phyloP scores from a whole-genome alignment of 2,329 filamentous ascomycete species.

The Aspergillus cejpii region DNA sequence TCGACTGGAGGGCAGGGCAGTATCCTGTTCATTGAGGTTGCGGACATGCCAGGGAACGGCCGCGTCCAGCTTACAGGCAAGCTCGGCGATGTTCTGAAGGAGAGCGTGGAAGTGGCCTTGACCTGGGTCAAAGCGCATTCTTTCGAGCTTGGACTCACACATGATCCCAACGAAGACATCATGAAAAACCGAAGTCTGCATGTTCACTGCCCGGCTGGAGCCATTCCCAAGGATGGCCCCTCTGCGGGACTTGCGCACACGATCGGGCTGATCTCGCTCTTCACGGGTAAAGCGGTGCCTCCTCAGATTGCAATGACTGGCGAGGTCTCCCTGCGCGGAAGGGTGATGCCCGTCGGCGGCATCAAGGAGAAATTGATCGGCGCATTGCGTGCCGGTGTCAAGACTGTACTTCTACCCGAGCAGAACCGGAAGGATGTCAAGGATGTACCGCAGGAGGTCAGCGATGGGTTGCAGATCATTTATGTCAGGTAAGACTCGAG shows the following conservation, averaged over 20 bases:
- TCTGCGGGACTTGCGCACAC: constrained; percentile 87
- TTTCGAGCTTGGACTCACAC: constrained; percentile 77
- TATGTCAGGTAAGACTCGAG: constrained; percentile 65
- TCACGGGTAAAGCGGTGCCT: constrained; percentile 76
- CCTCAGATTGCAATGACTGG: constrained; percentile 93
- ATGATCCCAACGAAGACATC: constrained; percentile 77
- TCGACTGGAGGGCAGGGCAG: constrained; percentile 86
- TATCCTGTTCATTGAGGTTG: constrained; percentile 96
- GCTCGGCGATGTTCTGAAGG: constrained; percentile 92
- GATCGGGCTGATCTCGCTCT: constrained; percentile 83
- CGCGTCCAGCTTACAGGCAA: constrained; percentile 93
- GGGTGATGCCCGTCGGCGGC: constrained; percentile 88
- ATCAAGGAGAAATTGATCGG: constrained; percentile 99
- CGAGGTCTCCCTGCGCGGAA: constrained; percentile 71
- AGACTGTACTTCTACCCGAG: constrained; percentile 80
- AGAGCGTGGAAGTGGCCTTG: constrained; percentile 90
- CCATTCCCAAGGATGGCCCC: constrained; percentile 87
- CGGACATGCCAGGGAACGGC: constrained; percentile 90
- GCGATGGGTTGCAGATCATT: constrained; percentile 76
- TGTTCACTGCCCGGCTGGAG: constrained; percentile 90
- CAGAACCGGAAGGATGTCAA: constrained; percentile 88
- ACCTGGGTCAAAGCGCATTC: constrained; percentile 97
- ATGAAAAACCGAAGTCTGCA: constrained; percentile 94
- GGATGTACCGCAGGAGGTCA: constrained; percentile 85
- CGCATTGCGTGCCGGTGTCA: constrained; percentile 84